phyloP scores from a whole-genome alignment of 768 basidiomycete species.

The Lactarius sp. region DNA sequence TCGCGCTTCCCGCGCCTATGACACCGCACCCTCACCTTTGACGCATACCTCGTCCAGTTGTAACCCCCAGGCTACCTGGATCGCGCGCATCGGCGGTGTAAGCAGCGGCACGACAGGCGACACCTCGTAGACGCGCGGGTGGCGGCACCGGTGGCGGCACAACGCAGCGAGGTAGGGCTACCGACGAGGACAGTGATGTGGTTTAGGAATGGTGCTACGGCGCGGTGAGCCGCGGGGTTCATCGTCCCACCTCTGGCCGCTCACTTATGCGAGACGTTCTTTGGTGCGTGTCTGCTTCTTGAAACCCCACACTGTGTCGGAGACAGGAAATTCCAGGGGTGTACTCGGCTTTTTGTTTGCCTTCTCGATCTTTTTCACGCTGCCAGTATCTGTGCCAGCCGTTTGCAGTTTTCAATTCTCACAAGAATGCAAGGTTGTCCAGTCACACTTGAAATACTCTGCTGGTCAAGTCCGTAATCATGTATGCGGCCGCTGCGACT shows the following conservation, averaged over 20 bases:
- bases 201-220: conserved; percentile 83
- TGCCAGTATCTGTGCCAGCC: no score
- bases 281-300: no score
- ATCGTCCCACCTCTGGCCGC: no score
- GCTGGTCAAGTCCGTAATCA: no score
- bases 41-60: conserved; percentile 60
- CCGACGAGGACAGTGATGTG: conserved; percentile 36
- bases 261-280: no score
- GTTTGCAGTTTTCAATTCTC: no score
- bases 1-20: conserved; percentile 53
- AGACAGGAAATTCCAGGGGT: no score
- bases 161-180: conserved; percentile 26
- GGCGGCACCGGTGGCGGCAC: conserved; percentile 42
- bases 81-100: conserved; percentile 42
- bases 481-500: no score
- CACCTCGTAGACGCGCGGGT: conserved; percentile 43
- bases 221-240: conserved; percentile 72
- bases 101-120: conserved; percentile 27
- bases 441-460: no score
- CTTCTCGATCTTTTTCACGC: no score
- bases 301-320: no score
- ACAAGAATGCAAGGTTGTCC: no score
- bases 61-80: conserved; percentile 77
- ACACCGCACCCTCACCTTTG: conserved; percentile 50
- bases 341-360: neutral